These are phyloP conservation scores for Betula pendula DNA, from an alignment of 306 rosid species.

Conservation along the genomic window DNA sequence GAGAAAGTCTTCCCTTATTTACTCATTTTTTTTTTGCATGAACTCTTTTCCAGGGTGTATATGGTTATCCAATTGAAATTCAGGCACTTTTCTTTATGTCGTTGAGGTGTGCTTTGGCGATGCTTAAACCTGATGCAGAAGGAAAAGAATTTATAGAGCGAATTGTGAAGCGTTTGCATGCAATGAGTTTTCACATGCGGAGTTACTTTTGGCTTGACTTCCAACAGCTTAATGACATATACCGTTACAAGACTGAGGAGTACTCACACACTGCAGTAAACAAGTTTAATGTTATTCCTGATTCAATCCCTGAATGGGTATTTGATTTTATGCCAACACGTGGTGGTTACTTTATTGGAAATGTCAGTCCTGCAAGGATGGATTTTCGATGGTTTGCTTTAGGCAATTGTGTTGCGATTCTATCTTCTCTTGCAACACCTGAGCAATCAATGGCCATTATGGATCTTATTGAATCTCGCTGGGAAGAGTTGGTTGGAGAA, in stretches of 20 bases:
- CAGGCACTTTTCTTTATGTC: conserved; percentile 97
- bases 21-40: conserved; percentile 8
- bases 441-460: conserved; percentile 91
- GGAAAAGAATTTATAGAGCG: conserved; percentile 85
- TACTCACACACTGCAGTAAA: conserved; percentile 94
- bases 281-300: conserved; percentile 93
- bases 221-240: conserved; percentile 86
- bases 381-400: conserved; percentile 94
- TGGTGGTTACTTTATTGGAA: conserved; percentile 90
- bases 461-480: conserved; percentile 91
- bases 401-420: conserved; percentile 86
- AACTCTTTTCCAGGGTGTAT: conserved; percentile 62
- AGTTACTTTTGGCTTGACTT: conserved; percentile 92
- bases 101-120: conserved; percentile 64
- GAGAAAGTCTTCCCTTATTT: conserved; percentile 4
- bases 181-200: conserved; percentile 82
- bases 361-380: conserved; percentile 96
- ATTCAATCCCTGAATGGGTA: conserved; percentile 89
- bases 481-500: conserved; percentile 96
- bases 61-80: conserved; percentile 93
- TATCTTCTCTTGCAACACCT: conserved; percentile 81
- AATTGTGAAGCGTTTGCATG: conserved; percentile 87
- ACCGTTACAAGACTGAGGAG: conserved; percentile 92
- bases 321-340: conserved; percentile 91
- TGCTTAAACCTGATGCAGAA: conserved; percentile 77